Conservation (phyloP, 2,329 filamentous ascomycete genomes). For the Dryadomyces quercus-mongolicae region DNA sequence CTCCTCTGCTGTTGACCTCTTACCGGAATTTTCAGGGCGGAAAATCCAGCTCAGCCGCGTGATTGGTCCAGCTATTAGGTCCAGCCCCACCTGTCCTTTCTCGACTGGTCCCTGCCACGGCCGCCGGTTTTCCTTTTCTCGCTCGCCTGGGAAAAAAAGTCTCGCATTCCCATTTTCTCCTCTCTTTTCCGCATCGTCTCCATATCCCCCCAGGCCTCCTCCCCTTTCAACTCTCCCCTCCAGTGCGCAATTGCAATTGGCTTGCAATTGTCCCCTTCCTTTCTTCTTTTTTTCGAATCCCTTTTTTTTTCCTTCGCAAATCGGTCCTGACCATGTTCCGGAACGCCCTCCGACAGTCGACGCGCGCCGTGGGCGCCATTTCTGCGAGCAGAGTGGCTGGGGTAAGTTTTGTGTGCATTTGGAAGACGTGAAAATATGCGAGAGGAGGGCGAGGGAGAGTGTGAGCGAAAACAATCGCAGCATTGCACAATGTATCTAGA, state of each 20-base stretch:
- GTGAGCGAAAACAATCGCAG: too few species aligned
- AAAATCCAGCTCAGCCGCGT: conserved; percentile 8
- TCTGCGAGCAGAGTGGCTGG: conserved; percentile 86
- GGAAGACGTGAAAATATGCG: too few species aligned
- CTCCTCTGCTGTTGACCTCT: conserved; percentile 5
- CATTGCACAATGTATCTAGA: too few species aligned
- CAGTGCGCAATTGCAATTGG: conserved; percentile 40
- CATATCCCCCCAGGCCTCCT: conserved; percentile 4
- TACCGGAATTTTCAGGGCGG: conserved; percentile 14
- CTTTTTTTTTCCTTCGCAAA: conserved; percentile 28
- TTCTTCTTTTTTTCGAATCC: conserved; percentile 31
- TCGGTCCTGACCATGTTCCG: conserved; percentile 65
- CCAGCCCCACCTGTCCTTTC: conserved; percentile 6
- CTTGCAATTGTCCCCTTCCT: conserved; percentile 47
- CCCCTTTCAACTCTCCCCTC: conserved; percentile 3
- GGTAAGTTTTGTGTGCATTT: conserved; percentile 55
- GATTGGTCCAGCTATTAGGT: conserved; percentile 11
- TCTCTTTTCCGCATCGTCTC: conserved; percentile 11
- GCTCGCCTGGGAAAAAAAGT: conserved; percentile 8
- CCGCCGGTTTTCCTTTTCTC: conserved; percentile 9
- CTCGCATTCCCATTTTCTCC: conserved; percentile 10
- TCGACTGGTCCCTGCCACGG: conserved; percentile 2
- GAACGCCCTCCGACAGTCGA: conserved; percentile 94
- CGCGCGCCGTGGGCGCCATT: conserved; percentile 87
- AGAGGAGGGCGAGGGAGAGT: too few species aligned